phyloP scores from a whole-genome alignment of 495 filamentous ascomycete species.

The Aspergillus sclerotioniger region DNA sequence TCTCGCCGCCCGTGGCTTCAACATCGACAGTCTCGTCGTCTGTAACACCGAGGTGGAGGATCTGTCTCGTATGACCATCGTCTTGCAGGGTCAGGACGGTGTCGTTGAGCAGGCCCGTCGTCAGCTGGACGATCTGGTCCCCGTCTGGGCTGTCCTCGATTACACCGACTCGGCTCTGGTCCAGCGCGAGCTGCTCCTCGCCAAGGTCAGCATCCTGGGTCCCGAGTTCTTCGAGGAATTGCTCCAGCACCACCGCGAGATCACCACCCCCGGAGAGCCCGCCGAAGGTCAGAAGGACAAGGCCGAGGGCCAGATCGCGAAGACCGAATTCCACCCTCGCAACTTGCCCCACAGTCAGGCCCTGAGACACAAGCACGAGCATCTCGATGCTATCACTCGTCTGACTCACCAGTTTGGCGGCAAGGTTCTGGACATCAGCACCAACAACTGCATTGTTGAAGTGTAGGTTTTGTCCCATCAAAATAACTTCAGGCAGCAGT shows the following conservation, averaged over 20 bases:
- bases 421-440: constrained; percentile 96
- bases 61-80: constrained; percentile 96
- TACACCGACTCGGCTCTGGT: constrained; percentile 93
- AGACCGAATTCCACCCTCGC: constrained; percentile 72
- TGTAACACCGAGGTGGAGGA: constrained; percentile 98
- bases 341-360: constrained; percentile 82
- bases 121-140: constrained; percentile 93
- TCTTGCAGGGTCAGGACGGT: constrained; percentile 90
- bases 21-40: constrained; percentile 97
- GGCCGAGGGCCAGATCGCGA: constrained; percentile 29
- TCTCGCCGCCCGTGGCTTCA: constrained; percentile 93
- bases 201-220: constrained; percentile 91
- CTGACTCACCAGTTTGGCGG: constrained; percentile 96
- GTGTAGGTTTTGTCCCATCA: constrained; percentile 58
- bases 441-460: constrained; percentile 97
- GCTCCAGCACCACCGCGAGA: constrained; percentile 85
- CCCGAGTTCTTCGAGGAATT: constrained; percentile 98
- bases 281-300: constrained; percentile 32
- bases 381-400: constrained; percentile 90
- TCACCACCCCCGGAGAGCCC: constrained; percentile 48
- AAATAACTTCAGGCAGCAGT: background rate
- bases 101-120: constrained; percentile 96
- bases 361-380: constrained; percentile 92
- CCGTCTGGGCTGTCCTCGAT: constrained; percentile 97
- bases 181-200: constrained; percentile 92